Conservation (phyloP, 1,284 basidiomycete genomes). For the Moesziomyces globuligerus region DNA sequence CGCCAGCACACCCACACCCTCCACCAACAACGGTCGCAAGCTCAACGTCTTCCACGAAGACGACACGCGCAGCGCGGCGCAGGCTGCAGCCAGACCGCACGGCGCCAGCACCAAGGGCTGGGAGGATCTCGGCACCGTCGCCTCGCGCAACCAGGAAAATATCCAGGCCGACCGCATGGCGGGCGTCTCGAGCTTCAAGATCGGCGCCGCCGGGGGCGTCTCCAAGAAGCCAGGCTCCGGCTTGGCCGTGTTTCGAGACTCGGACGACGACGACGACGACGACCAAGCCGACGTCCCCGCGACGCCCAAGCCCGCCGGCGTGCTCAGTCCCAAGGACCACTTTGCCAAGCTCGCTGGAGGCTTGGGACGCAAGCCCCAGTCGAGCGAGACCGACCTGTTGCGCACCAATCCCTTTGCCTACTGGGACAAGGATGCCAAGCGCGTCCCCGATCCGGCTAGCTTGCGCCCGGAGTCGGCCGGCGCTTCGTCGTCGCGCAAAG, state of each 20-base stretch:
- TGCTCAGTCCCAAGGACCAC: slow-evolving; percentile 44
- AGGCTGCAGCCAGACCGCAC: slow-evolving; percentile 11
- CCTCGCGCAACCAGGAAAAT: slow-evolving; percentile 57
- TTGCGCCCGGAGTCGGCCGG: slow-evolving; percentile 15
- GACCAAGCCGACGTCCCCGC: slow-evolving; percentile 49
- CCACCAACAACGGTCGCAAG: slow-evolving; percentile 52
- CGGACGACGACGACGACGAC: slow-evolving; percentile 69
- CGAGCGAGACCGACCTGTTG: slow-evolving; percentile 56
- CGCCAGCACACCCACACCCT: slow-evolving; percentile 10
- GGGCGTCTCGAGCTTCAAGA: slow-evolving; percentile 32
- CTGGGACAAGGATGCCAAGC: slow-evolving; percentile 52
- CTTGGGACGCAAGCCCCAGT: slow-evolving; percentile 35
- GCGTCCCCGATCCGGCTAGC: slow-evolving; percentile 27
- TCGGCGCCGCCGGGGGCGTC: slow-evolving; percentile 40
- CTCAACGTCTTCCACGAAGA: slow-evolving; percentile 57
- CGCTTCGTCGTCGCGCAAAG: slow-evolving; percentile 12
- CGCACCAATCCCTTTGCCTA: slow-evolving; percentile 59
- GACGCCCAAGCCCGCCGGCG: slow-evolving; percentile 42
- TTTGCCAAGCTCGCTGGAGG: slow-evolving; percentile 13
- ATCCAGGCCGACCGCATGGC: slow-evolving; percentile 33
- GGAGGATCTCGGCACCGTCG: slow-evolving; percentile 50
- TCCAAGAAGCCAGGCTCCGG: slow-evolving; percentile 47
- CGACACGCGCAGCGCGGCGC: slow-evolving; percentile 37
- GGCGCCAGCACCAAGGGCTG: slow-evolving; percentile 37
- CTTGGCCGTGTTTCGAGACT: slow-evolving; percentile 64